A percentile compares a stretch with the other conserved stretches of the same genome.
These are phyloP conservation scores for Zygosaccharomyces sapae DNA, from an alignment of 1,139 yeast species.

Conservation along the genomic window DNA sequence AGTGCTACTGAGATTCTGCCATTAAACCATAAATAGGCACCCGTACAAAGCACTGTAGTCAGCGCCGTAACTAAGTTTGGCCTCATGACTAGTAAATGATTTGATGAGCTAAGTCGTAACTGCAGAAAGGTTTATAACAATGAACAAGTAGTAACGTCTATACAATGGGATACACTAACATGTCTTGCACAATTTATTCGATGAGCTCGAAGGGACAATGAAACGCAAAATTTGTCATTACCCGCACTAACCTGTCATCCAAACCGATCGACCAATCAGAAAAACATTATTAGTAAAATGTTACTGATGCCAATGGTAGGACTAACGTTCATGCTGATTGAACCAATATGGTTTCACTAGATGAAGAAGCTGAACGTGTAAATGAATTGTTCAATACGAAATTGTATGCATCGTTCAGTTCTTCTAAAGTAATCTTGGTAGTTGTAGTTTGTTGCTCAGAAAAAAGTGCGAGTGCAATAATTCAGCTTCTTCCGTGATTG, in stretches of 20 bases:
- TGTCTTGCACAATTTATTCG: neutral
- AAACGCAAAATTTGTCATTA: neutral
- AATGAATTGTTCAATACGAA: conserved; percentile 21
- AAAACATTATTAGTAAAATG: neutral
- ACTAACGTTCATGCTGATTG: neutral
- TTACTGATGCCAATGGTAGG: too few species aligned
- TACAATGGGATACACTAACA: neutral
- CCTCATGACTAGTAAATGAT: conserved; percentile 5
- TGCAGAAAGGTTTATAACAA: neutral
- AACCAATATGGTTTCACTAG: conserved; percentile 18
- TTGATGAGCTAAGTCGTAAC: neutral
- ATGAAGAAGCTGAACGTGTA: conserved; percentile 19
- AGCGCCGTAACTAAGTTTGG: conserved; percentile 8
- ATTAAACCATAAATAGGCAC: conserved; percentile 25
- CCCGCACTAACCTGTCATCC: neutral
- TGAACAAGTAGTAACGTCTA: neutral
- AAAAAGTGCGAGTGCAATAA: conserved; percentile 7
- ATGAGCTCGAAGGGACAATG: conserved; percentile 1
- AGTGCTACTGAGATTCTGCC: conserved; percentile 38
- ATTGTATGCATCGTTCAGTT: conserved; percentile 15
- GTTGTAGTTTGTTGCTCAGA: neutral
- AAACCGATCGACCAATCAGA: neutral
- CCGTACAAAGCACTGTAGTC: conserved; percentile 8
- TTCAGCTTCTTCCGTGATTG: neutral
- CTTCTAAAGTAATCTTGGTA: conserved; percentile 5